Evolutionary conservation across 257 asterid genomes (phyloP), one percentile per base, ranked within the genome.

Genomic region (Prunella vulgaris): DNA sequence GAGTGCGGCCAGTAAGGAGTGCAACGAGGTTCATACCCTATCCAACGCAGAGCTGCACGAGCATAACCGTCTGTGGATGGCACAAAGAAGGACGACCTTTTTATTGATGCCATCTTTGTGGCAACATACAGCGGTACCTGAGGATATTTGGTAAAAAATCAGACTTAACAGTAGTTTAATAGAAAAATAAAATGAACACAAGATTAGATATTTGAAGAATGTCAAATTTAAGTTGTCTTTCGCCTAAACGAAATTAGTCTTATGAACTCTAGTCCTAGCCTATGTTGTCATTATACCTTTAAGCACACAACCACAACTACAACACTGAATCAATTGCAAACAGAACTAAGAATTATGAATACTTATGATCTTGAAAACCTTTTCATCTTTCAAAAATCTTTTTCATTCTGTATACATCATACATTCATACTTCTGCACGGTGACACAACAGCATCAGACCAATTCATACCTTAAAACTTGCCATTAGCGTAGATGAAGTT

Each of bases 1-100:
- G 96, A 60, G 73, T 93, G 98, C 0, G 99, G 99, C 99, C 99
- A 94, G 79, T 94, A 89, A 7, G 99, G 97, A 0, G 99, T 88
- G 90, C 95, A 89, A 4, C 96, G 92, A 1, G 99, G 97, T 30
- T 91, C 97, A 42, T 94, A 86, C 24, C 97, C 99, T 25, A 94
- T 78, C 91, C 93, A 86, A 22, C 90, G 85, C 65, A 94, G 58
- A 54, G 80, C 97, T 37, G 95, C 95, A 66, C 84, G 81, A 37
- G 97, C 99, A 78, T 94, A 91, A 24, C 85, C 92, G 30, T 89
- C 96, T 1, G 97, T 77, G 12, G 99, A 91, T 75, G 97, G 95
- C 28, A 94, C 97, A 10, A 94, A 81, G 82, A 91, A 94, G 42
- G 99, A 94, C 7, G 99, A 89, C 76, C 88, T 76, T 79, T 27